Base-by-base conservation (phyloP, 441 rosid genomes). In the Capsella rubella region DNA sequence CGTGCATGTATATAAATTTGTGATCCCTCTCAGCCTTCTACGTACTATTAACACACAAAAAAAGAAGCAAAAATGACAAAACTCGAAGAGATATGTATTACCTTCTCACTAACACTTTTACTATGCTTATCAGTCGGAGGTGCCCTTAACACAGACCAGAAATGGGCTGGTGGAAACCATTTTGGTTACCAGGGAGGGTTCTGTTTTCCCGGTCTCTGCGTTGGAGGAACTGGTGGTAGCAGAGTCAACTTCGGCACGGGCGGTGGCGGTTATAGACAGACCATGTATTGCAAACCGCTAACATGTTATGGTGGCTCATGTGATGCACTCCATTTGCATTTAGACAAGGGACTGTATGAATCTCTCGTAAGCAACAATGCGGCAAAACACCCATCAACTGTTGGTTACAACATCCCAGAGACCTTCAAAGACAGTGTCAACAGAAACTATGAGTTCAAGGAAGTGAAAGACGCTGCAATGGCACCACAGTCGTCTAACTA, bases 131-230 rank as follows among this genome's bases (percentile, higher is more conserved):
- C 66, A 53, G 73, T 67, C 67, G 67, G 5, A 62, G 70, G 29
- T 32, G 27, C 74, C 46, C 54, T n/a, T 7, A 51, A 71, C 59
- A 37, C 15, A 60, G 15, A 46, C 25, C 69, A 72, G 40, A 77
- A 77, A 59, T 77, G 80, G 80, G 52, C 69, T 1, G 61, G 1
- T 21, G 76, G 67, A 32, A 50, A 57, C 52, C 63, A 58, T 1
- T 57, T 71, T 12, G 80, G 68, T 66, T 77, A 59, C 57, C 40
- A 66, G 14, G 77, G 80, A 0, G 80, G 77, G 9, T 67, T 78
- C 37, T 78, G 77, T 67, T 18, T 78, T 65, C 77, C 81, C 11
- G 73, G 81, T 10, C 59, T 78, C 54, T 78, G 77, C 69, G 61
- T 78, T 2, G 21, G 73, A 78, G 77, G 74, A 67, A 7, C 67